Evolutionary conservation across 768 basidiomycete species (phyloP), one percentile per base, ranked within the genome.

Genomic region (Leucosporidium creatinivorum): DNA sequence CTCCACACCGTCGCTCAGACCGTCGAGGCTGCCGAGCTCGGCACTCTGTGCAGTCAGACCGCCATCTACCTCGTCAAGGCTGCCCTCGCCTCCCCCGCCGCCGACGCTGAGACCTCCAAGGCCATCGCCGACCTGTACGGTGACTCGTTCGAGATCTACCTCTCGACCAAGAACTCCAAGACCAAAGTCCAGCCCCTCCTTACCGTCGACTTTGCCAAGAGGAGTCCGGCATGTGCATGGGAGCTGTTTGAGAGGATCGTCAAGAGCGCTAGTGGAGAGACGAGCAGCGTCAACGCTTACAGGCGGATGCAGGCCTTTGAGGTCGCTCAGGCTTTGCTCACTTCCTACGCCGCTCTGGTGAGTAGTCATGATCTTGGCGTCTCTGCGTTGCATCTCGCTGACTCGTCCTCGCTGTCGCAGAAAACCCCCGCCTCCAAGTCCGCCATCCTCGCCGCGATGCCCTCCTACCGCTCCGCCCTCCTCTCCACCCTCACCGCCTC

Each of bases 221-320:
- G 68, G 5, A 44, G 60, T 6, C 71, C 71, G 7, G 58, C 66
- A 0, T 61, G 66, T 15, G 68, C 63, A 3, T 69, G 68, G 68
- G 64, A 36, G 30, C 21, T 58, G 51, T 57, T 62, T 13, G 65
- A 81, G 23, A 81, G 83, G 63, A 76, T 94, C n/a, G 70, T 90
- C 48, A 80, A 82, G 23, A 78, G 85, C 12, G 76, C 67, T 0
- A 36, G 10, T 26, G 66, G 73, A n/a, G 70, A 83, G 1, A 79
- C 76, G 50, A 84, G 83, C 65, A 84, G 87, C 6, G 83, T 89
- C 72, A 96, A 96, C 75, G 77, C 81, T 1, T 94, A 89, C 76
- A 83, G 93, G 61, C 85, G 84, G 76, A 82, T 81, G 56, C 91
- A 93, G 77, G 85, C 83, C 6, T 86, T 89, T 77, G 84, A 86